Evolutionary conservation across 2,329 filamentous ascomycete species (phyloP), one percentile per base, ranked within the genome.

Genomic region (Penicillium italicum): DNA sequence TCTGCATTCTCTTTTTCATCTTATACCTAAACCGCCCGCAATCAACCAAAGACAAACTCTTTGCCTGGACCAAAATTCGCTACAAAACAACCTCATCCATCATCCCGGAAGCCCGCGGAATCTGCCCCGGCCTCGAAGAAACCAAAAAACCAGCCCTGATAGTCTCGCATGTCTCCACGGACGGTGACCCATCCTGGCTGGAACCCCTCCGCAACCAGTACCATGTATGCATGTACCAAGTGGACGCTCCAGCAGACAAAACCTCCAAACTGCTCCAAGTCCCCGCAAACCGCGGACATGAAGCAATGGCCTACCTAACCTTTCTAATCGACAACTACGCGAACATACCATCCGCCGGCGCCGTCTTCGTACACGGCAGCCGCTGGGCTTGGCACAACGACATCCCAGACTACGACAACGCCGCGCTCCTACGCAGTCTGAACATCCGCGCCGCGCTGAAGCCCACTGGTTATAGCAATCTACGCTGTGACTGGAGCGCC

Each of bases 401-500:
- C 59, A 60, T 64, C 14, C 73, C 69, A 0, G 64, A 70, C 16
- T 80, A 80, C 57, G 78, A 80, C 54, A 80, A 80, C 59, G 66
- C 66, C 0, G 70, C 69, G 3, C 62, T 79, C 0, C 72, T 81
- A 12, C 1, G 55, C 60, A 0, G 53, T 58, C 69, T 80, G 12
- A 72, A 80, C 57, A 50, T 79, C 0, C 58, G 69, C 0, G 53
- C 67, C 0, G 78, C 78, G 1, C 65, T 80, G 1, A 59, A 64
- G 9, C 64, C 64, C 0, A 56, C 60, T 1, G 79, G 79, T 0
- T 81, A 80, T 60, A 74, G 79, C 51, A 81, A 81, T 55, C 67
- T 81, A 28, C 74, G 78, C 41, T 81, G 79, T 56, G 78, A 80
- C 61, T 80, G 79, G 79, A 78, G 75, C 37, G 70, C 72, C 1